phyloP scores from a whole-genome alignment of 345 rosid genomes.

The Jatropha curcas region DNA sequence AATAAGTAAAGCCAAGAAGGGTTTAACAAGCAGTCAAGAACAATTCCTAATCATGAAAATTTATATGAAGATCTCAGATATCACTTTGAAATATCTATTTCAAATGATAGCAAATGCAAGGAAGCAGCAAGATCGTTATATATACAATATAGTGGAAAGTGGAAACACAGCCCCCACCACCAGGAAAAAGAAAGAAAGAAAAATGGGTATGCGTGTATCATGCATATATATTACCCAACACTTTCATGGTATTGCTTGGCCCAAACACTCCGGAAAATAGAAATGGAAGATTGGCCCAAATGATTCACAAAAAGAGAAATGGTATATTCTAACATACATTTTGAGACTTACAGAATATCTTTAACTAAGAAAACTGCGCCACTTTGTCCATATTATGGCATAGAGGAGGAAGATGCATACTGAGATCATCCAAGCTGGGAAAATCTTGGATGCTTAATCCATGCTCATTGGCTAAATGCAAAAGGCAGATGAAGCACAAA shows the following conservation, averaged over 20 bases:
- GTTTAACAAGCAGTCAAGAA: too few relatives aligned
- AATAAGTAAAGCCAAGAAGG: too few relatives aligned
- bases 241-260: neutral
- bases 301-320: neutral
- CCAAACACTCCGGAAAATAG: too few relatives aligned
- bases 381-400: neutral
- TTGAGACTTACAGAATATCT: neutral
- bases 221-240: neutral
- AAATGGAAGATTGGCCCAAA: too few relatives aligned
- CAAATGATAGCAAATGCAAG: neutral
- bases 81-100: neutral
- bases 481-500: slow-evolving; percentile 22
- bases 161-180: neutral
- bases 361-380: neutral
- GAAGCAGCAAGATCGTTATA: neutral
- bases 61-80: too few relatives aligned
- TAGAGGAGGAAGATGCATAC: slow-evolving; percentile 3
- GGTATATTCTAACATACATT: neutral
- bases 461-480: slow-evolving; percentile 26
- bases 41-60: too few relatives aligned
- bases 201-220: too few relatives aligned
- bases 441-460: slow-evolving; percentile 15
- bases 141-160: neutral
- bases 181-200: neutral
- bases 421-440: slow-evolving; percentile 23